Conservation (phyloP, 2,329 filamentous ascomycete species). For the Sarocladium oryzae region DNA sequence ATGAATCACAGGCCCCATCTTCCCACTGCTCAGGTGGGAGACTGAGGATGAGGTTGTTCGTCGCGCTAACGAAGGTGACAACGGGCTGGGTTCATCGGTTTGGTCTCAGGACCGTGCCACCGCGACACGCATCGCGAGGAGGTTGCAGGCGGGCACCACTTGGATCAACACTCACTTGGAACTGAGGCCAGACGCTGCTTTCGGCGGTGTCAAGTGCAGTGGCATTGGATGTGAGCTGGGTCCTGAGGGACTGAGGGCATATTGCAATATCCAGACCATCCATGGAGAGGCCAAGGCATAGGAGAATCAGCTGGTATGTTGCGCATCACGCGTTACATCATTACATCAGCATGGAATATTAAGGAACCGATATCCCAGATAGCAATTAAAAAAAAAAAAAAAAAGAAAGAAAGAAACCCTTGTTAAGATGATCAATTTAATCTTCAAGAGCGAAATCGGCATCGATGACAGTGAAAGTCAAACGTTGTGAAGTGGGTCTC, state of each 20-base stretch:
- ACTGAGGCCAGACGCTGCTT: constrained; percentile 23
- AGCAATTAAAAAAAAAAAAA: no score
- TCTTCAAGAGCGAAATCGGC: no score
- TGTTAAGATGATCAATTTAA: no score
- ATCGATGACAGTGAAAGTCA: no score
- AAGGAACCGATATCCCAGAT: no score
- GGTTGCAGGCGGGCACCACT: constrained; percentile 45
- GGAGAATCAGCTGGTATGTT: no score
- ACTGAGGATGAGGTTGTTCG: constrained; percentile 53
- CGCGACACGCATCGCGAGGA: constrained; percentile 28
- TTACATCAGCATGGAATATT: no score
- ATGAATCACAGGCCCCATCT: constrained; percentile 40
- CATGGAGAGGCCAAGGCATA: not conserved
- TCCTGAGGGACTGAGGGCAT: constrained; percentile 21
- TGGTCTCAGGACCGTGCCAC: constrained; percentile 42
- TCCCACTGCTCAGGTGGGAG: constrained; percentile 55
- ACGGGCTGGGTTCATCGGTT: constrained; percentile 50
- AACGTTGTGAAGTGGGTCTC: constrained; percentile 1
- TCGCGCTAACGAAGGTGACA: constrained; percentile 45
- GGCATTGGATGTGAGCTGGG: constrained; percentile 25
- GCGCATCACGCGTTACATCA: not conserved
- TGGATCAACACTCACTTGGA: constrained; percentile 32
- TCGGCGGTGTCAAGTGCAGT: constrained; percentile 26
- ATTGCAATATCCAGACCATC: constrained; percentile 19
- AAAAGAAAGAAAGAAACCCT: no score